Evolutionary conservation across 2,329 filamentous ascomycete genomes (phyloP).

Genomic region (Aspergillus vadensis): DNA sequence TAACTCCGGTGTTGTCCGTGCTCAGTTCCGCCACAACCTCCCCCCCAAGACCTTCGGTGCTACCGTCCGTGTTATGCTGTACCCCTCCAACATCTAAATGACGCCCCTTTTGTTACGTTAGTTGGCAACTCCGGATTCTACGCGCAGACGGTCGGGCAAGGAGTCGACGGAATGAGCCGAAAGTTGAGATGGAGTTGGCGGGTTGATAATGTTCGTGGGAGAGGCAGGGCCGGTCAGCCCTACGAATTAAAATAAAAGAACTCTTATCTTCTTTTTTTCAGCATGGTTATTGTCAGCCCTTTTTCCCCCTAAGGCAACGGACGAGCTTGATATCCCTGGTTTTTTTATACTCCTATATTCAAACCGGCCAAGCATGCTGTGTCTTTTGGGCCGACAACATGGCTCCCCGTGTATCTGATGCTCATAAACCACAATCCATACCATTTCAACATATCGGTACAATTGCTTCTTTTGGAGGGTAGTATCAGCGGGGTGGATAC

Average conservation of each 20-base stretch:
- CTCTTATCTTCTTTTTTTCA: constrained; percentile 31
- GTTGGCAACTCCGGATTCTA: constrained; percentile 40
- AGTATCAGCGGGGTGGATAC: background rate
- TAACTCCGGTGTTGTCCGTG: constrained; percentile 97
- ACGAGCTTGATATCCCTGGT: constrained; percentile 26
- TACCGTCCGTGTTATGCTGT: constrained; percentile 95
- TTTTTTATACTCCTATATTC: background rate
- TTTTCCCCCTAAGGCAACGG: constrained; percentile 19
- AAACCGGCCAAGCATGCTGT: constrained; percentile 27
- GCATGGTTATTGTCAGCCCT: constrained; percentile 31
- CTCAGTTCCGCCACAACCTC: constrained; percentile 95
- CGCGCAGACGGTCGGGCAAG: constrained; percentile 41
- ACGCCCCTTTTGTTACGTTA: constrained; percentile 35
- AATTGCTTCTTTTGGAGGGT: background rate
- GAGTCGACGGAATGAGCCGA: constrained; percentile 41
- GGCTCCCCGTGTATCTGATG: constrained; percentile 38
- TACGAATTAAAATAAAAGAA: constrained; percentile 42
- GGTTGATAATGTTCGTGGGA: constrained; percentile 45
- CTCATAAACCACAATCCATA: constrained; percentile 40
- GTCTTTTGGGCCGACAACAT: constrained; percentile 32
- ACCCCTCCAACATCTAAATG: constrained; percentile 93
- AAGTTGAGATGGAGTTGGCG: constrained; percentile 43
- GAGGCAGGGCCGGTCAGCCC: constrained; percentile 42
- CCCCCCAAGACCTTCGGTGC: constrained; percentile 96
- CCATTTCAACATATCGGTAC: constrained; percentile 27